Evolutionary conservation across 2,329 filamentous ascomycete species (phyloP), one percentile per base, ranked within the genome.

Genomic region (Fusarium sp.): DNA sequence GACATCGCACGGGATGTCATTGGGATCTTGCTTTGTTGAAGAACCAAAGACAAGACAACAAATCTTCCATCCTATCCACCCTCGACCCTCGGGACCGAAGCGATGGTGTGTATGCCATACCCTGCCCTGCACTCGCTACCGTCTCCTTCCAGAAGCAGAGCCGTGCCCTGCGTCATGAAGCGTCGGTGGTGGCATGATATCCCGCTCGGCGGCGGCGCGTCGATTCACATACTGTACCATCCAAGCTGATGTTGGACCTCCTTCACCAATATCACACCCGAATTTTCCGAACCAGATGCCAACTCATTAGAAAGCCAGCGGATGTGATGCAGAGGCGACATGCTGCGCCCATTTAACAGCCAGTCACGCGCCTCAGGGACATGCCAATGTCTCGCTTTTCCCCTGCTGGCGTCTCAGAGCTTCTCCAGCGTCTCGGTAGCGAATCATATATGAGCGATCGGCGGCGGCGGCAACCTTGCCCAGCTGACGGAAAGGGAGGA

Each of bases 391-490:
- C 68, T 71, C 67, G 58, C 53, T 36, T 62, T 71, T 65, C 50
- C 70, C 69, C 65, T 66, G 60, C 50, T 65, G 68, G 65, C 58
- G 54, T 65, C 55, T 62, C 64, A 57, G 64, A 33, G 49, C 67
- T 60, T 76, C 68, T 44, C 77, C 77, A 73, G 66, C 64, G 51
- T 61, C 34, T 64, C 64, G 77, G 76, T 79, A 79, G 74, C 77
- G 72, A 78, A 79, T 77, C 75, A 76, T n/a, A 73, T 31, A 14
- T 50, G 14, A 38, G 55, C 23, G 62, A 67, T 67, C 67, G 55
- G 65, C 69, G 62, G 58, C 59, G 60, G 62, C 67, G 64, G 64
- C 58, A 74, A 77, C 75, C 75, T 74, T 75, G 75, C 68, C 69
- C 75, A 77, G 75, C 75, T 77, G 73, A 49, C 13, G 49, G 55